Evolutionary conservation across 352 stramenopile genomes (phyloP), one percentile per base, ranked within the genome.

Genomic region (Globisporangium takayamanum): DNA sequence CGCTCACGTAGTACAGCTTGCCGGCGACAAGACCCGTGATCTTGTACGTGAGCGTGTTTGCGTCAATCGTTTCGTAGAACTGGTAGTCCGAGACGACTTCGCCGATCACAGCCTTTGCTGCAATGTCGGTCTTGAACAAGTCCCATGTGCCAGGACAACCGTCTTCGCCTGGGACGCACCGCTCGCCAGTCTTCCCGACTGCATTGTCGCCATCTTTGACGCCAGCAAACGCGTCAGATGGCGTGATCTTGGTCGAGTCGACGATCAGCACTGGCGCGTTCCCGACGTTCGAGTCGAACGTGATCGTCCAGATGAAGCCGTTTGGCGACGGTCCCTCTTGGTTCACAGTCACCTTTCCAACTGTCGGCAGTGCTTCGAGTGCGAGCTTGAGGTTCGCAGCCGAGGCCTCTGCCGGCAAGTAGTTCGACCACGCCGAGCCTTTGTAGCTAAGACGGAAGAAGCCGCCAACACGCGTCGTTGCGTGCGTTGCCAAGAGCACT

Each of bases 201-300:
- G 84, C 78, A n/a, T 89, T 92, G 53, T 90, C 75, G 8, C 87
- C 87, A 50, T 90, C 87, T 39, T 90, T 89, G 50, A 88, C 51
- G 4, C 63, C 75, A 2, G 85, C 64, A 28, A 88, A 86, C 5
- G 72, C 72, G 5, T 45, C 62, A 0, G 59, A 45, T 0, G 74
- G 82, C 25, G 65, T 76, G 55, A 92, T 68, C 57, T 89, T 87
- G 8, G 80, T 76, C 2, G 75, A 62, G 49, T 92, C 84, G 7
- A 87, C 66, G 25, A 66, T 66, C 3, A 91, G 48, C 0, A 67
- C 60, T 2, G 82, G 69, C 4, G 78, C 26, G 33, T 92, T 89
- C 0, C 78, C 82, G 8, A 90, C 74, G 18, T 77, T 73, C 20
- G 83, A 84, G 30, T 87, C 60, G 48, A 94, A 96, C 2, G 87